Evolutionary conservation across 805 yeast genomes (phyloP), one percentile per base, ranked within the genome.

Genomic region (Myxozyma kluyveri): DNA sequence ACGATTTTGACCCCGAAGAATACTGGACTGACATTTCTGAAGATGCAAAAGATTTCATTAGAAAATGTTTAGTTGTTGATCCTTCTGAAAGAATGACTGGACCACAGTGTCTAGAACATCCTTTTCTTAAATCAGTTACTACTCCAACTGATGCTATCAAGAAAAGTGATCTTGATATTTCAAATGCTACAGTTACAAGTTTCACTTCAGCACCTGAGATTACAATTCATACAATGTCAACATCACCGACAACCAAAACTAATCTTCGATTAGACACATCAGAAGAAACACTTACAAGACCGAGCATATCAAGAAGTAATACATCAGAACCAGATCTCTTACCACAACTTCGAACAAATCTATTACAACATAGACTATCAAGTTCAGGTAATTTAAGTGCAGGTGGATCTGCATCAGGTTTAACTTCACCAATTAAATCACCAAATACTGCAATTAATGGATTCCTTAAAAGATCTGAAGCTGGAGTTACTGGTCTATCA

Each of bases 1-100:
- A 72, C 61, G 70, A 72, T 50, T 81, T 80, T 57, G 84, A 81
- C 53, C 86, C 86, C n/a, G 76, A 73, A 3, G 78, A 75, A 56
- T 75, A 78, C 62, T 78, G 85, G 83, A 67, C 64, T 23, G 72
- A 74, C 47, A 75, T 81, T 21, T 73, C 81, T 17, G 62, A 64
- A 2, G 69, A 70, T n/a, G 61, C 86, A 39, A 77, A 77, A 66
- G 78, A 78, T 54, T 83, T 85, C 59, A 71, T 84, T n/a, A 61
- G 67, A 10, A 59, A 67, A 24, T 84, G 90, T 63, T 77, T 84
- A 52, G 64, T 57, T 3, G 63, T 74, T 2, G 77, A 80, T 57
- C 72, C 79, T 0, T 48, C 53, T 0, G 60, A 72, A 47, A 72
- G 91, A 38, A 69, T 75, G 12, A 72, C 78, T 0, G 78, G 82